phyloP scores from a whole-genome alignment of 2,329 filamentous ascomycete genomes.

The Pseudogymnoascus sp. region DNA sequence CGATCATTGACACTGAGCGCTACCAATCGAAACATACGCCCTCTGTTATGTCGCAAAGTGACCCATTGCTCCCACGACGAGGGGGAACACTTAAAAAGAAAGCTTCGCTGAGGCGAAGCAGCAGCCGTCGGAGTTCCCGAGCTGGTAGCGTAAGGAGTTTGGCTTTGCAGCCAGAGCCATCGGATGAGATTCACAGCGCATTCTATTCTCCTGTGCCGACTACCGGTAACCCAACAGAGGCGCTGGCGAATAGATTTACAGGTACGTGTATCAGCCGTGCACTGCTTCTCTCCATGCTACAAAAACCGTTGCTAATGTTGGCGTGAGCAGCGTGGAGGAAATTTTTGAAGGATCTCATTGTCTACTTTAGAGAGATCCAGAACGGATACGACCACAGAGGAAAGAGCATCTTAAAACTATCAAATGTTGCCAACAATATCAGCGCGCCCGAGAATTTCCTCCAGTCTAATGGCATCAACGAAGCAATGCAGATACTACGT shows the following conservation, averaged over 20 bases:
- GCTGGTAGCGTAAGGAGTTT: constrained; percentile 84
- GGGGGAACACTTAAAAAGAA: constrained; percentile 86
- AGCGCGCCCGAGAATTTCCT: constrained; percentile 70
- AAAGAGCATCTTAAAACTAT: constrained; percentile 75
- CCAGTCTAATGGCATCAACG: constrained; percentile 73
- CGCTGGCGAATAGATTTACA: constrained; percentile 82
- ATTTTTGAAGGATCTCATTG: constrained; percentile 86
- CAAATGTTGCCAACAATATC: constrained; percentile 78
- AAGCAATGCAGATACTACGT: constrained; percentile 74
- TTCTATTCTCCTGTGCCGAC: constrained; percentile 90
- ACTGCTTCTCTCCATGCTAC: constrained; percentile 2
- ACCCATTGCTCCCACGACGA: constrained; percentile 35
- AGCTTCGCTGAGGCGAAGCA: constrained; percentile 69
- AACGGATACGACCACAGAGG: constrained; percentile 78
- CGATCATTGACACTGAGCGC: constrained; percentile 47
- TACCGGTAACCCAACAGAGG: constrained; percentile 77
- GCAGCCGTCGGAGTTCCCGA: constrained; percentile 73
- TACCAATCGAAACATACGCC: constrained; percentile 20
- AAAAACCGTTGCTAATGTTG: constrained; percentile 10
- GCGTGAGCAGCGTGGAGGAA: constrained; percentile 74
- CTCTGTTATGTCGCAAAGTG: constrained; percentile 39
- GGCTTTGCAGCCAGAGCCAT: constrained; percentile 60
- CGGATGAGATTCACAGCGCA: constrained; percentile 71
- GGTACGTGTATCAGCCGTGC: constrained; percentile 44
- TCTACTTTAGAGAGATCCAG: constrained; percentile 90